phyloP scores from a whole-genome alignment of 1,284 basidiomycete species.

The Malassezia slooffiae region DNA sequence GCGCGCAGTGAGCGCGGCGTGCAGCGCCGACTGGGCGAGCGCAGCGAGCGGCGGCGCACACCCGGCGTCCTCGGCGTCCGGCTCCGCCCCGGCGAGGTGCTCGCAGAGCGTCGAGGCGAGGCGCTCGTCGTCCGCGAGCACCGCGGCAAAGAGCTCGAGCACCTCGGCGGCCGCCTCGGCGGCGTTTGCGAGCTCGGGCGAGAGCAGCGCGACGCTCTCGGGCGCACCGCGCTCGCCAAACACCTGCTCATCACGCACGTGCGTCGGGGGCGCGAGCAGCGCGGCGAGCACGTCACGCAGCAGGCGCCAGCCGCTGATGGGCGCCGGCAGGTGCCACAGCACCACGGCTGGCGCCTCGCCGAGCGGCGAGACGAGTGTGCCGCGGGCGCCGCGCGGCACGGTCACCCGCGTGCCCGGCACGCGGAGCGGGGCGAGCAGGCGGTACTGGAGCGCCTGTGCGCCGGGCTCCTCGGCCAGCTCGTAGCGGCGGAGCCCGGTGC shows the following conservation, averaged over 20 bases:
- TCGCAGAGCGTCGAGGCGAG: conserved; percentile 60
- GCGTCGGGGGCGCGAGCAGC: conserved; percentile 49
- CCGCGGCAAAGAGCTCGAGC: conserved; percentile 64
- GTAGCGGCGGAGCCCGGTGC: conserved; percentile 56
- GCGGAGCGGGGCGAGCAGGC: conserved; percentile 58
- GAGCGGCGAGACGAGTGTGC: conserved; percentile 57
- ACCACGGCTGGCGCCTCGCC: conserved; percentile 61
- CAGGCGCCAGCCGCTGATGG: conserved; percentile 61
- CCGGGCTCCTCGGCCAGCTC: conserved; percentile 58
- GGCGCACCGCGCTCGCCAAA: conserved; percentile 13
- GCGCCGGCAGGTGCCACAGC: conserved; percentile 67
- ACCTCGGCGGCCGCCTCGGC: conserved; percentile 57
- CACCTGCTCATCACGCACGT: not conserved
- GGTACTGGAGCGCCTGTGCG: conserved; percentile 55
- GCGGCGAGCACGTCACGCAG: conserved; percentile 62
- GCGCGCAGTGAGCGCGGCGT: conserved; percentile 59
- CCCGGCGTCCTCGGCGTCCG: conserved; percentile 19
- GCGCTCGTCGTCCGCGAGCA: conserved; percentile 57
- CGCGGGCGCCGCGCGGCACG: conserved; percentile 58
- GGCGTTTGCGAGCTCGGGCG: conserved; percentile 18
- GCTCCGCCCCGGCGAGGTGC: conserved; percentile 51
- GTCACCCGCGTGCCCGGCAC: conserved; percentile 61
- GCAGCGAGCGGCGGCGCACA: conserved; percentile 54
- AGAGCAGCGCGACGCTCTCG: conserved; percentile 17
- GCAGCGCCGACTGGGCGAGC: conserved; percentile 69